Evolutionary conservation across 2,329 filamentous ascomycete species (phyloP), one percentile per base, ranked within the genome.

Genomic region (Aureobasidium sp.): DNA sequence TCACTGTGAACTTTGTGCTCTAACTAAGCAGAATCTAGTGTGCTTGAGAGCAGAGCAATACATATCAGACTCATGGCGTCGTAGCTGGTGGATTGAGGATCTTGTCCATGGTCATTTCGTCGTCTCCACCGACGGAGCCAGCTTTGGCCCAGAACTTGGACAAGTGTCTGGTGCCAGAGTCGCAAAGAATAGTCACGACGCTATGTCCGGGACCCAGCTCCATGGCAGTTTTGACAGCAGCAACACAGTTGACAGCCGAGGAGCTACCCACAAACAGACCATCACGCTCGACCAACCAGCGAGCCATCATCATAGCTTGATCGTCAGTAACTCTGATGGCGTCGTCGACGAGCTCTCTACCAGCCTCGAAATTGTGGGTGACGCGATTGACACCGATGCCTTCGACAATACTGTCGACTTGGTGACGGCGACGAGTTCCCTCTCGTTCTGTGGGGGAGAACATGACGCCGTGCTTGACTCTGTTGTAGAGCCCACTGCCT

Each of bases 351-450:
- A 97, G 76, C 70, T 93, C 87, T 66, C 90, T 82, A 0, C 93
- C 94, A 31, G 87, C 87, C 72, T 96, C 90, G 66, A 99, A 94
- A 74, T 97, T 99, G 59, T 86, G 84, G 1, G 94, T 99, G n/a
- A 96, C 82, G 2, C 94, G 87, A 72, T 96, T 99, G 74, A 97
- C 89, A 1, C 94, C 94, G 66, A 99, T 90, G 1, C 94, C 94
- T 76, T 99, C 95, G 31, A 99, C 91, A 66, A 99, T 90, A 5
- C 88, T 92, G 77, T 99, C 95, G 58, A 99, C 91, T 76, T 99
- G 95, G 69, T 90, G 87, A 63, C 94, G 82, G 53, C 95, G 83
- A 15, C 94, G 82, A 14, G 93, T 97, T 4, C 94, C 94, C 79
- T 99, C 94, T 66, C 83, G 84, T 77, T 99, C 94, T 34, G 90